A percentile compares a stretch with the other conserved stretches of the same genome.
phyloP scores from a whole-genome alignment of 2,329 filamentous ascomycete genomes.

The Xylariaceae sp. region DNA sequence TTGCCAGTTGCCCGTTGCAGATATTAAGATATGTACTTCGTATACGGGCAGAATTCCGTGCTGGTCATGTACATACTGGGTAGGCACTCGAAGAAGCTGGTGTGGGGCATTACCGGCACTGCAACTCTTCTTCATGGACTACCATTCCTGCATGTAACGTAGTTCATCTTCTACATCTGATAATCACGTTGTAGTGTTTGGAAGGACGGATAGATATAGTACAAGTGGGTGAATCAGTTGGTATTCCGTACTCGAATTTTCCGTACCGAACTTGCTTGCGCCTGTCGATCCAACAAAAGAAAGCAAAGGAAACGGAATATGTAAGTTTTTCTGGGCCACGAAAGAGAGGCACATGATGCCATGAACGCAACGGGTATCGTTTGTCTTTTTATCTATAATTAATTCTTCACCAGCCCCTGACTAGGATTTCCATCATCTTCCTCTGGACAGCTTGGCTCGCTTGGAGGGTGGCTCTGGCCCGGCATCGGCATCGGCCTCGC shows the following conservation, averaged over 20 bases:
- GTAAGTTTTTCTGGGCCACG: not conserved
- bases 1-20: no score
- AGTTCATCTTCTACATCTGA: no score
- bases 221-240: no score
- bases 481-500: conserved; percentile 45
- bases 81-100: no score
- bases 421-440: conserved; percentile 30
- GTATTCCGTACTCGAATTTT: not conserved
- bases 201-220: no score
- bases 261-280: not conserved
- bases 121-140: no score
- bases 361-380: conserved; percentile 25
- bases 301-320: not conserved
- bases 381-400: conserved; percentile 17
- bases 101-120: no score
- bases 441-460: conserved; percentile 34
- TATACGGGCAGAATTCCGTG: no score
- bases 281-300: not conserved
- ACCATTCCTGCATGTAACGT: no score
- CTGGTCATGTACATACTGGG: no score
- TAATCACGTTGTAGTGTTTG: no score
- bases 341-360: not conserved
- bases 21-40: no score
- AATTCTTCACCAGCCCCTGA: conserved; percentile 23
- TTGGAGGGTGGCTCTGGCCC: conserved; percentile 43